Evolutionary conservation across 176 grass and related monocot genomes (phyloP), one percentile per base, ranked within the genome.

Genomic region (Elymus sibiricus): DNA sequence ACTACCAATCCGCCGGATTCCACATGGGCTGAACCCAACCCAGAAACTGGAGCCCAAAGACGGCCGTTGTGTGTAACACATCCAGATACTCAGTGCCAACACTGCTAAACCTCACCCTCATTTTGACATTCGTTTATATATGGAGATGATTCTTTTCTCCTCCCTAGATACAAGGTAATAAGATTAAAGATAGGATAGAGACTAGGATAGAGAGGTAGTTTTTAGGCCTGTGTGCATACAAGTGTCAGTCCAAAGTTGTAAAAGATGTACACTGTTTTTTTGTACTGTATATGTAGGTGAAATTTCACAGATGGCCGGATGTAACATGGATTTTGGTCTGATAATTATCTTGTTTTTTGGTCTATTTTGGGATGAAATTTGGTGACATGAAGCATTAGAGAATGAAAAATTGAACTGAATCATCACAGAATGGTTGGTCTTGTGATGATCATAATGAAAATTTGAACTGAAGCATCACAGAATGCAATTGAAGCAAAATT

Each of bases 1-100:
- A 92, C 3, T 94, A 95, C 34, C 86, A 31, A 39, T 96, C 97
- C 25, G 94, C 85, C 0, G 97, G 97, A 17, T 96, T 99, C 46
- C 97, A 99, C 56, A 94, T 91, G 34, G 97, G 97, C 60, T 99
- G 87, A 95, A 74, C 14, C 0, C 69, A 32, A 32, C 31, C 0
- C 69, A 35, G 63, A 62, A 82, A 17, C 60, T 39, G 0, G 4
- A 58, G 19, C 19, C 53, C 0, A 1, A 39, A 39, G 38, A 9
- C 26, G 1, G 32, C 38, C 40, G 43, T 2, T 26, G 14, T 53
- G 17, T 83, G 55, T 46, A 74, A 40, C 39, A 76, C 4, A 51
- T 67, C 13, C 17, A 42, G 84, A 86, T 12, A 76, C 12, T 74
- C 16, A 8, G 64, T 38, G 27, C 34, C 39, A 19, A 81, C 40